Evolutionary conservation across 164 flowering plant species (phyloP), one percentile per base, ranked within the genome.

Genomic region (Vitis rotundifolia): DNA sequence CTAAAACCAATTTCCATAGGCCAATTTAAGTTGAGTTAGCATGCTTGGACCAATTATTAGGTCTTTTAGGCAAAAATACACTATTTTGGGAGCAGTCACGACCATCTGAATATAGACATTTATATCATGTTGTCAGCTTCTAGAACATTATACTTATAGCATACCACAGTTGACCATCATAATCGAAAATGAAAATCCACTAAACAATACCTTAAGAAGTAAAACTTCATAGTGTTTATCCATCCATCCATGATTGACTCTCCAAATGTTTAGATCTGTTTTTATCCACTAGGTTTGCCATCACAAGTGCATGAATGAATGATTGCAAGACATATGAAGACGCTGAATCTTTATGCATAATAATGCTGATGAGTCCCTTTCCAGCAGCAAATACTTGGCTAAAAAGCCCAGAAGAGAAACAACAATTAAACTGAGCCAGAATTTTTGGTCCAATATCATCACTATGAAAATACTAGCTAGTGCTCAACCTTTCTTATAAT

Each of bases 301-400:
- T 49, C 56, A 88, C 93, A 75, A 88, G 89, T 13, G 97, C 97
- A 80, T 93, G 99, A 69, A 92, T 68, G 74, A 78, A 92, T 22
- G 97, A 84, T 76, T 86, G 86, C 79, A 96, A 71, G 70, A 89
- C 72, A 76, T 96, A 97, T 19, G 86, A 75, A 65, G 92, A 78
- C 37, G 86, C 80, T 15, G 98, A 81, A 68, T 89, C 76, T 76
- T 85, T 96, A 70, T 92, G 98, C 68, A 83, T 51, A 68, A 92
- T 51, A 54, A 91, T 69, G 50, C 68, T 76, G 72, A 91, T 71
- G 16, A 59, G 70, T 61, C 89, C 87, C 50, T 87, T 74, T 84
- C 82, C 75, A 85, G 67, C 6, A 93, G 82, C 74, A 93, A 68
- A 76, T 96, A 92, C 67, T 80, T 91, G 6, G 51, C 98, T 96